phyloP scores from a whole-genome alignment of 2,329 filamentous ascomycete genomes.

The Arthrobotrys megalospora region DNA sequence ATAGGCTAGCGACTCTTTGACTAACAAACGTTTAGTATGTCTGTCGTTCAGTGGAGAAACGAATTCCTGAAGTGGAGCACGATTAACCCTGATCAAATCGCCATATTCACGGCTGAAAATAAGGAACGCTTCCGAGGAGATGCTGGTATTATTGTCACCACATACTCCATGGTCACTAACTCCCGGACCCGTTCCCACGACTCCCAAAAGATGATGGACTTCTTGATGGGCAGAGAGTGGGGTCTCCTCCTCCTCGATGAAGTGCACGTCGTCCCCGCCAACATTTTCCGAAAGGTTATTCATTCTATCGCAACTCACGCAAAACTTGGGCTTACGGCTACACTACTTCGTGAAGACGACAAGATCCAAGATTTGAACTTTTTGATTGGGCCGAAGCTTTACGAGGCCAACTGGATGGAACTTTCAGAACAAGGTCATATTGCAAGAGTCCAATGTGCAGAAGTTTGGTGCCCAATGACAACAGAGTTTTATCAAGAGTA shows the following conservation, averaged over 20 bases:
- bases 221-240: slow-evolving; percentile 91
- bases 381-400: slow-evolving; percentile 95
- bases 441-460: slow-evolving; percentile 95
- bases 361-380: slow-evolving; percentile 99
- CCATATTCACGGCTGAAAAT: slow-evolving; percentile 93
- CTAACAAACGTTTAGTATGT: slow-evolving; percentile 74
- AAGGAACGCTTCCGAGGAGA: slow-evolving; percentile 88
- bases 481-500: slow-evolving; percentile 98
- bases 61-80: slow-evolving; percentile 99
- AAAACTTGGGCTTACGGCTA: slow-evolving; percentile 94
- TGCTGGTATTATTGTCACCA: slow-evolving; percentile 96
- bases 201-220: slow-evolving; percentile 97
- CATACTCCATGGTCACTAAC: slow-evolving; percentile 98
- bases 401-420: slow-evolving; percentile 99
- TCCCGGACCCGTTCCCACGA: slow-evolving; percentile 89
- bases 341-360: slow-evolving; percentile 94
- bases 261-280: slow-evolving; percentile 96
- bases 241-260: slow-evolving; percentile 97
- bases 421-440: slow-evolving; percentile 97
- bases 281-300: slow-evolving; percentile 95
- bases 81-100: slow-evolving; percentile 91
- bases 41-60: slow-evolving; percentile 94
- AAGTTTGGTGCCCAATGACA: slow-evolving; percentile 99
- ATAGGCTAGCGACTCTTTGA: background rate
- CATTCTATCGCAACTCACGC: slow-evolving; percentile 94